phyloP scores from a whole-genome alignment of 176 grass and related monocot species.

The Luzula sylvatica region DNA sequence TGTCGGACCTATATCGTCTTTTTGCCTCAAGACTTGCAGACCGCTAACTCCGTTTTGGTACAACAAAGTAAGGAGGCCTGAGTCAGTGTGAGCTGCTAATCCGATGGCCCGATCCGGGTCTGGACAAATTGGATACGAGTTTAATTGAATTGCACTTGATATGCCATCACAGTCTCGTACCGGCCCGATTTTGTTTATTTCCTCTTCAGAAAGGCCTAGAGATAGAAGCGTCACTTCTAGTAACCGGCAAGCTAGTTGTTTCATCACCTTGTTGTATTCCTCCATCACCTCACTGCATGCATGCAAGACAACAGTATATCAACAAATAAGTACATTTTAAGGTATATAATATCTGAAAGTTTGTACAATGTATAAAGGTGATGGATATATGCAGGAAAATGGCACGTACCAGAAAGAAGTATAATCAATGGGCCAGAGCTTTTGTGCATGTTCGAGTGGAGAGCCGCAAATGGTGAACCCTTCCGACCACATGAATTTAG shows the following conservation, averaged over 20 bases:
- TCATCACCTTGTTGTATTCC: slow-evolving; percentile 72
- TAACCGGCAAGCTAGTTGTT: slow-evolving; percentile 37
- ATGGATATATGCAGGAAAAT: not conserved
- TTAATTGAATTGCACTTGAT: slow-evolving; percentile 29
- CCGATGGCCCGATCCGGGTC: slow-evolving; percentile 80
- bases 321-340: not conserved
- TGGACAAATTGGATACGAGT: slow-evolving; percentile 75
- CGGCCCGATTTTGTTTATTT: slow-evolving; percentile 25
- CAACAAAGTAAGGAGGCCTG: slow-evolving; percentile 82
- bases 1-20: slow-evolving; percentile 2
- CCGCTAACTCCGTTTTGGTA: slow-evolving; percentile 75
- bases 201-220: slow-evolving; percentile 50
- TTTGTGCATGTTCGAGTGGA: slow-evolving; percentile 53
- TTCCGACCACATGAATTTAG: slow-evolving; percentile 99
- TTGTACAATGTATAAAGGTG: no score
- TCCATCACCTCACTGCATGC: slow-evolving; percentile 73
- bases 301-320: not conserved
- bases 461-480: slow-evolving; percentile 83
- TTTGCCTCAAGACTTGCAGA: slow-evolving; percentile 61
- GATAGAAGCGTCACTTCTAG: slow-evolving; percentile 48
- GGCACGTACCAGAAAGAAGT: slow-evolving; percentile 54
- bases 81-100: slow-evolving; percentile 88
- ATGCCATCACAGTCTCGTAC: slow-evolving; percentile 26
- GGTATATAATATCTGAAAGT: not conserved
- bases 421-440: slow-evolving; percentile 87